phyloP scores from a whole-genome alignment of 2,329 filamentous ascomycete species.

The Fusarium graminum region DNA sequence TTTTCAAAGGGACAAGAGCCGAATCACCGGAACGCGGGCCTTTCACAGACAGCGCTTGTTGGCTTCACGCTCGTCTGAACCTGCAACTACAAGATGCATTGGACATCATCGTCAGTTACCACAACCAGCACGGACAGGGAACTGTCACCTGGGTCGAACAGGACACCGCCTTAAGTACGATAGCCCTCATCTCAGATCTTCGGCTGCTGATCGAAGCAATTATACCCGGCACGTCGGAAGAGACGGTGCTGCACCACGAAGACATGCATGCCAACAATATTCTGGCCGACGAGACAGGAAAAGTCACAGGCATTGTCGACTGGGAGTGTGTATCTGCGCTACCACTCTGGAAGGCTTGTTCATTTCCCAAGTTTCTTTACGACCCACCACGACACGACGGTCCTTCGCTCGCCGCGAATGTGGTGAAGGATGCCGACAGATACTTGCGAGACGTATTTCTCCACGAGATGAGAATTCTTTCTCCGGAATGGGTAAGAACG shows the following conservation, averaged over 20 bases:
- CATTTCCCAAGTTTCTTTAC: conserved; percentile 53
- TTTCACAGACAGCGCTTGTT: conserved; percentile 54
- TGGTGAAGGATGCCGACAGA: not conserved
- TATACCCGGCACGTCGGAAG: conserved; percentile 36
- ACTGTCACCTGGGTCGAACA: conserved; percentile 45
- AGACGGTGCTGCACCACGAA: conserved; percentile 53
- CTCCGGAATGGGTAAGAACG: conserved; percentile 50
- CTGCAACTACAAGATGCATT: not conserved
- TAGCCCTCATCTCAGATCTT: conserved; percentile 24
- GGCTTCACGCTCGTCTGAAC: conserved; percentile 50
- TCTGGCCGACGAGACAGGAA: conserved; percentile 53
- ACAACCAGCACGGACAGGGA: conserved; percentile 1
- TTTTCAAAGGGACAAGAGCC: conserved; percentile 53
- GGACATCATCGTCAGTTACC: not conserved
- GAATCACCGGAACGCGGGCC: conserved; percentile 53
- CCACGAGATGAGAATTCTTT: conserved; percentile 49
- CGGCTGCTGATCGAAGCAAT: no score
- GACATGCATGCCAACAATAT: conserved; percentile 57
- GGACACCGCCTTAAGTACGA: conserved; percentile 50
- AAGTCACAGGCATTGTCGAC: conserved; percentile 56
- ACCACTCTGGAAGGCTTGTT: conserved; percentile 56
- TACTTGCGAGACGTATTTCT: conserved; percentile 49
- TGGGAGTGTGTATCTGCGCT: conserved; percentile 60
- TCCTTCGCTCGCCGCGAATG: not conserved
- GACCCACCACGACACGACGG: conserved; percentile 27